Conservation (phyloP, 1,284 basidiomycete genomes). For the Apiotrichum porosum region DNA sequence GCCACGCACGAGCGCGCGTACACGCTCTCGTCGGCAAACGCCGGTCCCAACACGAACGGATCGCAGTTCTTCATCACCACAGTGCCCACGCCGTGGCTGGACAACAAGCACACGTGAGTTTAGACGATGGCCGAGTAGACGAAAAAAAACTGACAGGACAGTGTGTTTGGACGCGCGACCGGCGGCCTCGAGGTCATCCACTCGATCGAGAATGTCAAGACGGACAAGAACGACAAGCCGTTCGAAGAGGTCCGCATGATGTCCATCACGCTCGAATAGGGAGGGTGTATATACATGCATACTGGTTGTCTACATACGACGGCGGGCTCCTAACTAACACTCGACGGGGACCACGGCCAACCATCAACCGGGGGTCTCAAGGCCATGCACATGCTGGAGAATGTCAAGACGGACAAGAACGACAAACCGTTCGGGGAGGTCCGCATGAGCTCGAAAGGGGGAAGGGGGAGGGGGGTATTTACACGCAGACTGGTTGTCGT, state of each 20-base stretch:
- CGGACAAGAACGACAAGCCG: conserved; percentile 73
- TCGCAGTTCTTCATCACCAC: conserved; percentile 97
- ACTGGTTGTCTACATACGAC: too few species aligned
- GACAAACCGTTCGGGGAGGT: conserved; percentile 89
- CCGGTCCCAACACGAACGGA: conserved; percentile 77
- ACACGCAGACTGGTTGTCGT: too few species aligned
- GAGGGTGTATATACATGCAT: too few species aligned
- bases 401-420: conserved; percentile 62
- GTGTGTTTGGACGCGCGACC: conserved; percentile 55
- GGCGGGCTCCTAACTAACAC: too few species aligned
- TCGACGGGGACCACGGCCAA: too few species aligned
- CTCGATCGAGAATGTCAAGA: conserved; percentile 60
- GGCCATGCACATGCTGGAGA: conserved; percentile 57
- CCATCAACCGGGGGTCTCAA: conserved; percentile 54
- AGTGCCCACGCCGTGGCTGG: conserved; percentile 86
- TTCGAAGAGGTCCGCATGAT: conserved; percentile 82
- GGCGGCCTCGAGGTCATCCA: conserved; percentile 56
- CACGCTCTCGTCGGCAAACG: conserved; percentile 98
- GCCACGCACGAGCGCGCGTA: conserved; percentile 93
- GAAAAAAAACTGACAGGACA: conserved; percentile 23
- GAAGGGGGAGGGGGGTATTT: too few species aligned
- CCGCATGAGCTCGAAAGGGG: conserved; percentile 61
- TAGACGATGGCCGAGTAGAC: neutral
- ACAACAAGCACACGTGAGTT: conserved; percentile 55
- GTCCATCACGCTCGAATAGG: conserved; percentile 11